Percentiles rank a stretch among this genome's conserved stretches.
Conservation (phyloP, 176 grass and related monocot genomes). For the Thinopyrum elongatum region DNA sequence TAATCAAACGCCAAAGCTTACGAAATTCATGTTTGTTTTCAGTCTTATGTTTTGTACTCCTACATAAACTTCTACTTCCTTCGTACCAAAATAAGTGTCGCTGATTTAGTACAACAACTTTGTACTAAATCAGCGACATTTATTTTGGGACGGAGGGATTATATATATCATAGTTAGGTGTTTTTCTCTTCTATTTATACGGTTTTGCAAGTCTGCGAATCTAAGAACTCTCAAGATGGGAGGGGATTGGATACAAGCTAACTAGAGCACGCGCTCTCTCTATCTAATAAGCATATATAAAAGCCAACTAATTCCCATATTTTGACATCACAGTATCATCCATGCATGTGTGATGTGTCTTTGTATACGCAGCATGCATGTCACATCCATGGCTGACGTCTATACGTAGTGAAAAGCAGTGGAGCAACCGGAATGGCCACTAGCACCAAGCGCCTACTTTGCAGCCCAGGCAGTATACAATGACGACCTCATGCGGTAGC, state of each 20-base stretch:
- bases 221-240: not conserved
- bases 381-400: conserved; percentile 12
- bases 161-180: too few relatives aligned
- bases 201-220: not conserved
- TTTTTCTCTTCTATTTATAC: not conserved
- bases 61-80: too few relatives aligned
- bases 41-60: too few relatives aligned
- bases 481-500: not conserved
- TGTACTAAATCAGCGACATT: too few relatives aligned
- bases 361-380: not conserved
- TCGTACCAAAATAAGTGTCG: too few relatives aligned
- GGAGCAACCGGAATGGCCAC: conserved; percentile 48
- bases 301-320: not conserved
- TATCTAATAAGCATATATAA: not conserved
- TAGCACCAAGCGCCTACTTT: conserved; percentile 29
- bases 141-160: too few relatives aligned
- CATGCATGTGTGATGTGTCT: not conserved
- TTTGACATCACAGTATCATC: not conserved
- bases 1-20: not conserved
- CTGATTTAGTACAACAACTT: too few relatives aligned
- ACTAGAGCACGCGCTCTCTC: not conserved
- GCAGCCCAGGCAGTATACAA: not conserved
- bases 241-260: not conserved
- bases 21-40: too few relatives aligned
- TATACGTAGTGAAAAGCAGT: conserved; percentile 16